These are phyloP conservation scores for Ophiocordyceps polyrhachis-furcata DNA, from an alignment of 2,329 filamentous ascomycete species.

Conservation along the genomic window DNA sequence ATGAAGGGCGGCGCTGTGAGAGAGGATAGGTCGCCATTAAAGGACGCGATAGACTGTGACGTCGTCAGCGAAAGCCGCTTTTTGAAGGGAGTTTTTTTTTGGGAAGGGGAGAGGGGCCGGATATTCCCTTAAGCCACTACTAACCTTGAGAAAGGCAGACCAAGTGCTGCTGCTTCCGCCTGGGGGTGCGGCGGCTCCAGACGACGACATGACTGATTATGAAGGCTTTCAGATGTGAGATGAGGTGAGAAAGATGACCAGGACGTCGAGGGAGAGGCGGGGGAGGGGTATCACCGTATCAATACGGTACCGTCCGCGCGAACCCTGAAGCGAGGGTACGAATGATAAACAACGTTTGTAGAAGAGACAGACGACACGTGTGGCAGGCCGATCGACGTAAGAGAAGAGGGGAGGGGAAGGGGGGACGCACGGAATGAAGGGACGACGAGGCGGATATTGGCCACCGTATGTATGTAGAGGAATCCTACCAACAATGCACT, in stretches of 20 bases:
- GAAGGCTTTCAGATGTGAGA: background rate
- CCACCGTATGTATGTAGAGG: background rate
- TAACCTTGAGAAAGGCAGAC: slow-evolving; percentile 33
- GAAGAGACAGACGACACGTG: background rate
- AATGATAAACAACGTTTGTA: background rate
- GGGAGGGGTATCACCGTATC: background rate
- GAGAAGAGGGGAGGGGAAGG: background rate
- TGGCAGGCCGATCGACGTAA: background rate
- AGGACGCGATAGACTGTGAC: slow-evolving; percentile 52
- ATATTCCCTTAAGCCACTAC: background rate
- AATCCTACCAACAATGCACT: no score
- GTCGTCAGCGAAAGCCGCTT: background rate
- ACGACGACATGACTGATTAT: slow-evolving; percentile 11
- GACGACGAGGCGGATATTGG: background rate
- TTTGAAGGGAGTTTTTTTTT: background rate
- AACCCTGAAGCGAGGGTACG: background rate
- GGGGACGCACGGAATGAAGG: no score
- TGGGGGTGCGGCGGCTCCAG: slow-evolving; percentile 9
- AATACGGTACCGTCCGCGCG: background rate
- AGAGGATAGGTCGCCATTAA: slow-evolving; percentile 66
- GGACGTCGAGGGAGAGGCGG: background rate
- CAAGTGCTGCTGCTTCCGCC: slow-evolving; percentile 25
- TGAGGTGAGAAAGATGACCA: background rate
- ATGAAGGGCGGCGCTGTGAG: slow-evolving; percentile 71
- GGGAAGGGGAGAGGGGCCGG: background rate